phyloP scores from a whole-genome alignment of 108 stramenopile genomes.

The Asterionellopsis glacialis region DNA sequence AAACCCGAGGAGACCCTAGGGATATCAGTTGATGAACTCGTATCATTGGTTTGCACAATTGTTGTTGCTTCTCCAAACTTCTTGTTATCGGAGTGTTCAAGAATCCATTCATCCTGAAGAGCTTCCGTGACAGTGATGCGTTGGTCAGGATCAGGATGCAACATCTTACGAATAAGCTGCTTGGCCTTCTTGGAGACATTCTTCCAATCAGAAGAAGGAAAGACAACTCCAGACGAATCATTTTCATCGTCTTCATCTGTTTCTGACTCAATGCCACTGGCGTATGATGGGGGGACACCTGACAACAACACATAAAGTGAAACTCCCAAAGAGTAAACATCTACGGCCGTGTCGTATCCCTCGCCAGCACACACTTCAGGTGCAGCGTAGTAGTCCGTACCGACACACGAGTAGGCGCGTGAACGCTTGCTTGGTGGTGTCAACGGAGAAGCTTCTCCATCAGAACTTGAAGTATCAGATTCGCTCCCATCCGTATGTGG shows the following conservation, averaged over 20 bases:
- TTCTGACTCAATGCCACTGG: slow-evolving; percentile 5
- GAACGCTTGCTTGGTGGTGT: slow-evolving; percentile 18
- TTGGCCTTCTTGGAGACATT: slow-evolving; percentile 73
- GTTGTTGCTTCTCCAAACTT: neutral
- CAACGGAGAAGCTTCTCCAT: slow-evolving; percentile 41
- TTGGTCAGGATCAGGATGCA: slow-evolving; percentile 50
- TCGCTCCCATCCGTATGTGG: neutral
- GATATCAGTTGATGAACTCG: too few species aligned
- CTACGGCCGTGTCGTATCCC: slow-evolving; percentile 77
- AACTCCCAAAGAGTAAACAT: slow-evolving; percentile 94
- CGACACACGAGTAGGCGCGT: slow-evolving; percentile 47
- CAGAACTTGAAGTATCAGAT: slow-evolving; percentile 3
- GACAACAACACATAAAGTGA: slow-evolving; percentile 95
- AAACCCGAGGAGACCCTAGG: neutral
- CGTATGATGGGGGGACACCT: slow-evolving; percentile 84
- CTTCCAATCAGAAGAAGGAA: slow-evolving; percentile 58
- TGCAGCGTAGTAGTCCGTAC: slow-evolving; percentile 66
- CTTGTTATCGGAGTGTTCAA: neutral
- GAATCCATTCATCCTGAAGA: slow-evolving; percentile 63
- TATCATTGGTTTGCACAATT: too few species aligned
- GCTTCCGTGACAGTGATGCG: slow-evolving; percentile 64
- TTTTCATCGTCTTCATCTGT: slow-evolving; percentile 17
- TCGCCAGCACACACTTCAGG: slow-evolving; percentile 66
- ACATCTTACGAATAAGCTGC: slow-evolving; percentile 62
- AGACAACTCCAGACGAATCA: slow-evolving; percentile 32